phyloP scores from a whole-genome alignment of 2,329 filamentous ascomycete species.

The Scedosporium dehoogii region DNA sequence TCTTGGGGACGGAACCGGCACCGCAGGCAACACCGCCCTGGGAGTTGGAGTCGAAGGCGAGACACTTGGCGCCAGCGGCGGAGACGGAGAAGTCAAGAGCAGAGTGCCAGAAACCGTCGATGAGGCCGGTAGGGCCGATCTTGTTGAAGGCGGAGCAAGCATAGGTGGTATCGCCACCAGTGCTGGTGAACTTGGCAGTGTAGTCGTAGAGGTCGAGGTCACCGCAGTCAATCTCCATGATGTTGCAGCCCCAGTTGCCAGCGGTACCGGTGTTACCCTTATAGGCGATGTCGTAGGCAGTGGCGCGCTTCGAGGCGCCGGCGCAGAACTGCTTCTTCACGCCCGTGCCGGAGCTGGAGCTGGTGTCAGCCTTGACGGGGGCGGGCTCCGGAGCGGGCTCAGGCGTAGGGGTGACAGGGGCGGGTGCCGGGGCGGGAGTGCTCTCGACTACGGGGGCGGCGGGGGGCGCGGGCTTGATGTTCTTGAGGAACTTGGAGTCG shows the following conservation, averaged over 20 bases:
- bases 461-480: background rate
- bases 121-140: conserved; percentile 32
- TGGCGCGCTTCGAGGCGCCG: conserved; percentile 32
- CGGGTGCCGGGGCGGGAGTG: background rate
- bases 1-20: conserved; percentile 21
- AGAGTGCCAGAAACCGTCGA: conserved; percentile 40
- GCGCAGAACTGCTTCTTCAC: conserved; percentile 20
- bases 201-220: conserved; percentile 33
- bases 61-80: conserved; percentile 23
- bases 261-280: conserved; percentile 34
- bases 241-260: conserved; percentile 40
- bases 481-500: conserved; percentile 4
- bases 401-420: conserved; percentile 10
- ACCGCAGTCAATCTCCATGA: conserved; percentile 30
- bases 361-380: background rate
- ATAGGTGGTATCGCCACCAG: conserved; percentile 19
- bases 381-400: background rate
- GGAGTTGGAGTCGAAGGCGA: conserved; percentile 35
- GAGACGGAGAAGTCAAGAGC: conserved; percentile 31
- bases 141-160: conserved; percentile 41
- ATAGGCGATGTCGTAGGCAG: conserved; percentile 33
- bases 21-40: conserved; percentile 39
- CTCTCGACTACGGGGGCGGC: background rate
- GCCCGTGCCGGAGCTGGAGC: background rate
- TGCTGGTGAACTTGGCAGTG: conserved; percentile 29